Base-by-base conservation (phyloP, 805 yeast genomes). In the Ogataea corticis region DNA sequence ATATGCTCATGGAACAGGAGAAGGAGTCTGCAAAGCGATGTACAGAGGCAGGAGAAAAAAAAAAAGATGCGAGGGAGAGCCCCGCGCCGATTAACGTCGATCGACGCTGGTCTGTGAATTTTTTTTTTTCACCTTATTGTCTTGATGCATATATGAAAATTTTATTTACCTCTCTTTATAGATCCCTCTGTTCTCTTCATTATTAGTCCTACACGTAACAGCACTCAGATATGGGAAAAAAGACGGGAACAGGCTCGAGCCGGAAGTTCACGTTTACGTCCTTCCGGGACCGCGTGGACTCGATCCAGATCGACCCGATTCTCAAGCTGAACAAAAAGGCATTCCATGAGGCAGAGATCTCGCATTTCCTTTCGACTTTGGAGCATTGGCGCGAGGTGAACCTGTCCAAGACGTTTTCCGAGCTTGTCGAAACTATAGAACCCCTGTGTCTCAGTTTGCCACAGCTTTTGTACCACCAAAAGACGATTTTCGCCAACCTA, bases 331-430 rank as follows among this genome's bases (percentile, higher is more conserved):
- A 71, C 18, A 79, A 74, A 50, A 73, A 86, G 56, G 83, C 81
- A 1, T 83, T 80, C 57, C 86, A 85, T 58, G 79, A 82, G 50
- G 87, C 78, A 30, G 92, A 85, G 49, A 66, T 82, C 2, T 89
- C 96, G 1, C 91, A 86, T 64, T 87, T 91, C 55, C 66, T 85
- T 23, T 77, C 94, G 11, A 82, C 96, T 0, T 71, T 86, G 49
- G 84, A 85, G 38, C 89, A 87, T 55, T 92, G 98, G 97, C 77
- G 72, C 46, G 98, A 94, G 59, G 80, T 87, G 46, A 92, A 91
- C 62, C 67, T 87, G 45, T 83, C 96, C 33, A 82, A 80, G 4
- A 72, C 73, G 36, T 94, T 88, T 59, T 76, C 83, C 1, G 80
- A 75, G 2, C 85, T 90, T 55, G 69, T 76, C 3, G 76, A 76